A percentile compares a stretch with the other conserved stretches of the same genome.
Evolutionary conservation across 257 asterid genomes (phyloP).

Genomic region (Parsonsia alboflavescens): DNA sequence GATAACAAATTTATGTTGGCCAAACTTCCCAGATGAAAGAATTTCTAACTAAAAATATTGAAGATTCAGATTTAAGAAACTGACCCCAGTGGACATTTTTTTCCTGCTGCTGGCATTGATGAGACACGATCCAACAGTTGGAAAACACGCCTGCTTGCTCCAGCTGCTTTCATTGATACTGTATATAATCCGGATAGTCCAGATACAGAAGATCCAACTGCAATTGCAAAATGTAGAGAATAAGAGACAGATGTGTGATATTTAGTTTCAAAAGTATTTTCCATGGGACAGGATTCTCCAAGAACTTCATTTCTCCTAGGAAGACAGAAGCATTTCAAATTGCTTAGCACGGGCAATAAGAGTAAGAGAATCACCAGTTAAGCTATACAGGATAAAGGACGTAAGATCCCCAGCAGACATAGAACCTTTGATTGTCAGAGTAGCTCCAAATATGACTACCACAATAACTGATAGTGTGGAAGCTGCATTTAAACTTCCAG

Average conservation of each 20-base stretch:
- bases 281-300: background rate
- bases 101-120: slow-evolving; percentile 59
- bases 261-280: slow-evolving; percentile 4
- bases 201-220: slow-evolving; percentile 77
- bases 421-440: slow-evolving; percentile 67
- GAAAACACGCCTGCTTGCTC: slow-evolving; percentile 84
- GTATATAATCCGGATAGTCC: slow-evolving; percentile 65
- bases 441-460: slow-evolving; percentile 71
- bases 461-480: slow-evolving; percentile 74
- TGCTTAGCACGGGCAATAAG: background rate
- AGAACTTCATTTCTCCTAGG: background rate
- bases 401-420: slow-evolving; percentile 75
- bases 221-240: slow-evolving; percentile 18
- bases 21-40: background rate
- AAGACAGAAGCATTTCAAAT: background rate
- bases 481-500: slow-evolving; percentile 73
- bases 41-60: background rate
- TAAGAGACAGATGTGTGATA: slow-evolving; percentile 15
- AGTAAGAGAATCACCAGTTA: slow-evolving; percentile 47
- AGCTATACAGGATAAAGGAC: slow-evolving; percentile 76
- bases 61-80: slow-evolving; percentile 13
- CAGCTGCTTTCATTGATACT: slow-evolving; percentile 80
- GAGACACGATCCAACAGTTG: slow-evolving; percentile 72
- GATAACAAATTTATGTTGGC: background rate
- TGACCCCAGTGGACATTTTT: slow-evolving; percentile 66